A percentile compares a stretch with the other conserved stretches of the same genome.
phyloP scores from a whole-genome alignment of 768 basidiomycete species.

The Plicaturopsis crispa region DNA sequence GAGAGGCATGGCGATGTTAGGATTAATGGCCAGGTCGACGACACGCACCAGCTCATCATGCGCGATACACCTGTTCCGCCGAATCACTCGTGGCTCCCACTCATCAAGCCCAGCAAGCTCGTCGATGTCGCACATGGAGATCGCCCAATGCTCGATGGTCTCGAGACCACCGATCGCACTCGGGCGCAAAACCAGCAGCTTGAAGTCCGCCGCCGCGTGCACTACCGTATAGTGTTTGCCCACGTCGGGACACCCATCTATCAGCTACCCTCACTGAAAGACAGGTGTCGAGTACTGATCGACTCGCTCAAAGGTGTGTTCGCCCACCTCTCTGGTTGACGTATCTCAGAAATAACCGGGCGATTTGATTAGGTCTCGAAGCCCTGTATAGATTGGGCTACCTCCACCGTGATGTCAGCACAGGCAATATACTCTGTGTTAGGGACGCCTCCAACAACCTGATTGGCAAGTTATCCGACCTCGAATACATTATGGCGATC shows the following conservation, averaged over 20 bases:
- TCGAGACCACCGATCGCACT: neutral
- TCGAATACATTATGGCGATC: neutral
- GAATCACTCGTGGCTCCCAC: neutral
- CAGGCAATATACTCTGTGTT: neutral
- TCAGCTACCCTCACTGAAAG: neutral
- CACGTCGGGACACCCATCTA: neutral
- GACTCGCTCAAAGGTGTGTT: neutral
- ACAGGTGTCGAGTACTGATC: neutral
- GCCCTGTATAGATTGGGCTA: neutral
- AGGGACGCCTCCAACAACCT: neutral
- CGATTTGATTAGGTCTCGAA: neutral
- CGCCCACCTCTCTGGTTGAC: neutral
- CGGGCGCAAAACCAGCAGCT: neutral
- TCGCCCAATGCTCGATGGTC: neutral
- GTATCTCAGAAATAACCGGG: neutral
- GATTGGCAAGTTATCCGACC: slow-evolving; percentile 1
- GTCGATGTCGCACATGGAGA: neutral
- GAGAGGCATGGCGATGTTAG: neutral
- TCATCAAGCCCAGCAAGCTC: neutral
- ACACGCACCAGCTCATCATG: neutral
- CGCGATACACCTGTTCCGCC: neutral
- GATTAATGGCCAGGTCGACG: neutral
- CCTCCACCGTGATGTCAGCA: slow-evolving; percentile 3
- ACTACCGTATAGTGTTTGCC: neutral
- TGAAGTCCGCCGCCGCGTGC: neutral